phyloP scores from a whole-genome alignment of 768 basidiomycete species.

The Rhizopogon vesiculosus region DNA sequence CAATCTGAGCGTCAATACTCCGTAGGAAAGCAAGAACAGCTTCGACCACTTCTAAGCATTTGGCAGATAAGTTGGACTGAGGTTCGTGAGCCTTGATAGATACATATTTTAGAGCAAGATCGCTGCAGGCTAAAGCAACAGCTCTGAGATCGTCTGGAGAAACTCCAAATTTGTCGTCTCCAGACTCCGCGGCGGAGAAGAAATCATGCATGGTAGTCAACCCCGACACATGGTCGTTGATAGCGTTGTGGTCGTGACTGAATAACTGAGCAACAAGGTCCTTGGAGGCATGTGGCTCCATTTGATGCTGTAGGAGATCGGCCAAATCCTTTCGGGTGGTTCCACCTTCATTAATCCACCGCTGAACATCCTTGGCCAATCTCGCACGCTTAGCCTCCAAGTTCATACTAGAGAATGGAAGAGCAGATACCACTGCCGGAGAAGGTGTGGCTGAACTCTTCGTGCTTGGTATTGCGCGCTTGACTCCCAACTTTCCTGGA shows the following conservation, averaged over 20 bases:
- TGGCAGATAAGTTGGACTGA: constrained; percentile 83
- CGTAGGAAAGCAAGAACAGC: constrained; percentile 74
- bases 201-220: constrained; percentile 72
- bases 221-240: constrained; percentile 87
- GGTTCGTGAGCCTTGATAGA: constrained; percentile 88
- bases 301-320: constrained; percentile 83
- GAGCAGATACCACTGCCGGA: constrained; percentile 26
- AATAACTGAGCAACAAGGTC: constrained; percentile 77
- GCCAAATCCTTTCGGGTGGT: constrained; percentile 82
- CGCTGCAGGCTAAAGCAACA: constrained; percentile 80
- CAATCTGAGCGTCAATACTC: constrained; percentile 67
- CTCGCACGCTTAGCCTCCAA: constrained; percentile 53
- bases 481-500: constrained; percentile 36
- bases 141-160: constrained; percentile 47
- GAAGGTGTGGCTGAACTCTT: constrained; percentile 29
- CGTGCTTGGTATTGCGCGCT: constrained; percentile 36
- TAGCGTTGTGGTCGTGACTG: constrained; percentile 93
- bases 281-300: constrained; percentile 79
- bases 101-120: constrained; percentile 89
- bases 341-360: constrained; percentile 86
- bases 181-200: constrained; percentile 53
- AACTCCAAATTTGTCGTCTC: constrained; percentile 48
- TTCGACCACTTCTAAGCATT: constrained; percentile 85
- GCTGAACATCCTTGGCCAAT: constrained; percentile 68
- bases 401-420: constrained; percentile 29